Evolutionary conservation across 2,329 filamentous ascomycete genomes (phyloP), one percentile per base, ranked within the genome.

Genomic region (Stagonosporopsis vannaccii): DNA sequence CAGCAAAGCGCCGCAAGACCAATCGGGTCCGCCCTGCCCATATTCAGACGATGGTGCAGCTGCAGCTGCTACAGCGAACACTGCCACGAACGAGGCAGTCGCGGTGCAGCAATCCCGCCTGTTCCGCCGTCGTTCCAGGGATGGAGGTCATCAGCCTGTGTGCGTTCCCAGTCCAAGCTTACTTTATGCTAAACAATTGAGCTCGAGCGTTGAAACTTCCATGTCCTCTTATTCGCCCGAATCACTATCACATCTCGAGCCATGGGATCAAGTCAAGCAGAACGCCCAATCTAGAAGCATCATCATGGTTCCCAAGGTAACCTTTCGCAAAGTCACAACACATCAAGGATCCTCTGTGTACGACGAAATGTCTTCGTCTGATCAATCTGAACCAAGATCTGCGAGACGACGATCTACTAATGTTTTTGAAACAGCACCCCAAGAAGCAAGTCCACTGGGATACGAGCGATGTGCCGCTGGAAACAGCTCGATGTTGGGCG

Each of bases 1-100:
- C 37, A 66, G 42, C 28, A 73, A 67, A 60, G 59, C 61, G 17
- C 60, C 60, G 4, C 59, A 67, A 42, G 35, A 42, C 43, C 25
- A 32, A 59, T 53, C 57, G 44, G 26, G 25, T 50, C 43, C 56
- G 54, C 53, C 40, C 54, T 40, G 59, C 26, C 63, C 62, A 25
- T 58, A 62, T 62, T 12, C 50, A 43, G 23, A 22, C n/a, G n/a
- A n/a, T n/a, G n/a, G n/a, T n/a, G n/a, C n/a, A 41, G 12, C 53
- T 37, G 36, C 44, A 35, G 37, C 43, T 25, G 56, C 51, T 23
- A 15, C 52, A 33, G 50, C 43, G 20, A 32, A 40, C 19, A 37
- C 37, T 42, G 25, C 23, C 6, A 57, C 49, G 30, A 56, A 19
- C 3, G 36, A 30, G 41, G n/a, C 41, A 11, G 39, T 51, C 15